These are phyloP conservation scores for Byssochlamys sp. DNA, from an alignment of 2,329 filamentous ascomycete species.

Conservation along the genomic window DNA sequence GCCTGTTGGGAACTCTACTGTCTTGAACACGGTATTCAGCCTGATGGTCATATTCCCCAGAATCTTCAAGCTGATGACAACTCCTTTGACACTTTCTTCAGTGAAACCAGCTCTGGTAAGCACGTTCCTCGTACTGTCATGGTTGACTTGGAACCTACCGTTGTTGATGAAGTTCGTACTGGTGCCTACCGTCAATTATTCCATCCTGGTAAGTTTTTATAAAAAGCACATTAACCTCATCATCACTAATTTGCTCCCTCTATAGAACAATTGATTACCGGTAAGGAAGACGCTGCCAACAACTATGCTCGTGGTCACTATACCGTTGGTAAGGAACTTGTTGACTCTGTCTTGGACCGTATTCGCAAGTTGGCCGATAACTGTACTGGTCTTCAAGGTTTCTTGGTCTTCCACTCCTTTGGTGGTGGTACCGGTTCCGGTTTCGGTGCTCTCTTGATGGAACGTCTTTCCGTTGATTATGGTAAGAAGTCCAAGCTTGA, in stretches of 20 bases:
- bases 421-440: slow-evolving; percentile 97
- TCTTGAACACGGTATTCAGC: slow-evolving; percentile 98
- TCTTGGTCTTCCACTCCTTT: slow-evolving; percentile 99
- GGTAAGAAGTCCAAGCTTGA: slow-evolving; percentile 99
- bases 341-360: slow-evolving; percentile 95
- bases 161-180: slow-evolving; percentile 97
- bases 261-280: slow-evolving; percentile 97
- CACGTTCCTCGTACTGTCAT: slow-evolving; percentile 97
- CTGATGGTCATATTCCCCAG: no score
- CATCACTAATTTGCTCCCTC: no score
- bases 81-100: no score
- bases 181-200: slow-evolving; percentile 92
- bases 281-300: slow-evolving; percentile 99
- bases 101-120: no score
- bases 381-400: slow-evolving; percentile 95
- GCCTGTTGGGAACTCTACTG: slow-evolving; percentile 99
- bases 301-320: slow-evolving; percentile 99
- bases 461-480: slow-evolving; percentile 96
- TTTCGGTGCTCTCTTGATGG: slow-evolving; percentile 96
- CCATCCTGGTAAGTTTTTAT: no score
- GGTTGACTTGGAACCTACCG: slow-evolving; percentile 98
- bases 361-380: slow-evolving; percentile 94
- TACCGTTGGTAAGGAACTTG: slow-evolving; percentile 98
- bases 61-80: no score
- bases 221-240: no score